phyloP scores from a whole-genome alignment of 2,329 filamentous ascomycete genomes.

The Raffaelea arxii region DNA sequence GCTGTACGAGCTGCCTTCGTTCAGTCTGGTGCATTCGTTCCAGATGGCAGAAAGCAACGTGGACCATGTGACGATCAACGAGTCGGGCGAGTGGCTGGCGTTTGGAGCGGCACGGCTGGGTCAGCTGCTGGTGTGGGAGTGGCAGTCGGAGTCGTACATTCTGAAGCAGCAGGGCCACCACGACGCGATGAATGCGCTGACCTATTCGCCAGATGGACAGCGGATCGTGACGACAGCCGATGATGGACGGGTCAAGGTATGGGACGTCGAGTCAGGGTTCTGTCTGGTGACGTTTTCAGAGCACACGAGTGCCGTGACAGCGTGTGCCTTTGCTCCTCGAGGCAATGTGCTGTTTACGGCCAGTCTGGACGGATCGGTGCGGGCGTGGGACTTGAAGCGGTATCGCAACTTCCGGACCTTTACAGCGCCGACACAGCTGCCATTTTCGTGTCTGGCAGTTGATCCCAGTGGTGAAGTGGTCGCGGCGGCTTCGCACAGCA shows the following conservation, averaged over 20 bases:
- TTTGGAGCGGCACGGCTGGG: conserved; percentile 93
- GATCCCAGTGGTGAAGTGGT: conserved; percentile 95
- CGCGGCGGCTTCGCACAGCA: conserved; percentile 83
- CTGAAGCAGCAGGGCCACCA: conserved; percentile 97
- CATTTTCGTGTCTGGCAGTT: conserved; percentile 91
- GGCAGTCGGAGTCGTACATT: conserved; percentile 98
- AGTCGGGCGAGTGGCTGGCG: conserved; percentile 90
- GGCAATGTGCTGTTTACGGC: conserved; percentile 94
- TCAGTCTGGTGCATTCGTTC: conserved; percentile 84
- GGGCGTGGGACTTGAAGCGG: conserved; percentile 91
- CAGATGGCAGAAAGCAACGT: conserved; percentile 97
- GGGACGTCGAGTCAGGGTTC: conserved; percentile 94
- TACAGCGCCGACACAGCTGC: conserved; percentile 81
- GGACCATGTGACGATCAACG: conserved; percentile 89
- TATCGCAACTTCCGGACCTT: conserved; percentile 98
- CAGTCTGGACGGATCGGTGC: conserved; percentile 84
- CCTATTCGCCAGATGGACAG: conserved; percentile 89
- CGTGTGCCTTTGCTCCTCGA: conserved; percentile 88
- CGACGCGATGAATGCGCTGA: conserved; percentile 86
- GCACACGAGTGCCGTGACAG: conserved; percentile 87
- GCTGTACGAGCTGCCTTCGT: conserved; percentile 90
- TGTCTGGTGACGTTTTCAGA: conserved; percentile 98
- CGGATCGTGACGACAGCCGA: conserved; percentile 89
- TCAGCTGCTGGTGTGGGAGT: conserved; percentile 97
- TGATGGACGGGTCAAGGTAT: conserved; percentile 97